Percentiles rank a stretch among this genome's conserved stretches.
phyloP scores from a whole-genome alignment of 306 rosid species.

The Sindora glabra region DNA sequence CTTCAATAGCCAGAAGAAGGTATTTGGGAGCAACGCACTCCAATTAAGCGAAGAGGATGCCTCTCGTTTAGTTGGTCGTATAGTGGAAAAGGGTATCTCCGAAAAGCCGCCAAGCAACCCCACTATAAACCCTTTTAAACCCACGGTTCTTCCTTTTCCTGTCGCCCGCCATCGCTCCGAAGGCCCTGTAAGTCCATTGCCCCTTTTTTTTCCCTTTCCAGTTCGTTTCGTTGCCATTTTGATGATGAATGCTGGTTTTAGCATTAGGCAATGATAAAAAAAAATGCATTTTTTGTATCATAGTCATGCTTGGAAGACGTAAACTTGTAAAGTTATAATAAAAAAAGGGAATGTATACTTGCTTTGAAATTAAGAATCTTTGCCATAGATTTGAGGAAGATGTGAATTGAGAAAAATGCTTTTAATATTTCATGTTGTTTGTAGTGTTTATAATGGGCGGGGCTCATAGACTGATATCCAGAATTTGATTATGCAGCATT shows the following conservation, averaged over 20 bases:
- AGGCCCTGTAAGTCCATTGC: conserved; percentile 54
- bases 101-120: conserved; percentile 15
- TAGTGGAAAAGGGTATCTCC: conserved; percentile 75
- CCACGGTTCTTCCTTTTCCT: conserved; percentile 73
- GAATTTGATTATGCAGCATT: conserved; percentile 50
- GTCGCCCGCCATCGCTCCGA: conserved; percentile 91
- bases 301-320: background rate
- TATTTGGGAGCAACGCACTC: conserved; percentile 32
- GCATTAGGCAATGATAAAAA: background rate
- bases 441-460: background rate
- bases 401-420: background rate
- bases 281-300: background rate
- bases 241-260: background rate
- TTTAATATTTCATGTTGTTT: background rate
- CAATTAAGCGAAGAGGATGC: conserved; percentile 29
- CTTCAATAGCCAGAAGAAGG: conserved; percentile 22
- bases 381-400: background rate
- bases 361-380: background rate
- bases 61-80: conserved; percentile 51
- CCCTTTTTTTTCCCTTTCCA: background rate
- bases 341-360: background rate
- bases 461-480: conserved; percentile 9
- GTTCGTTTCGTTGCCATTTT: background rate
- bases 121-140: conserved; percentile 31
- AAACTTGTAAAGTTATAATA: too few species aligned